phyloP scores from a whole-genome alignment of 2,329 filamentous ascomycete species.

The Daldinia eschscholtzii region DNA sequence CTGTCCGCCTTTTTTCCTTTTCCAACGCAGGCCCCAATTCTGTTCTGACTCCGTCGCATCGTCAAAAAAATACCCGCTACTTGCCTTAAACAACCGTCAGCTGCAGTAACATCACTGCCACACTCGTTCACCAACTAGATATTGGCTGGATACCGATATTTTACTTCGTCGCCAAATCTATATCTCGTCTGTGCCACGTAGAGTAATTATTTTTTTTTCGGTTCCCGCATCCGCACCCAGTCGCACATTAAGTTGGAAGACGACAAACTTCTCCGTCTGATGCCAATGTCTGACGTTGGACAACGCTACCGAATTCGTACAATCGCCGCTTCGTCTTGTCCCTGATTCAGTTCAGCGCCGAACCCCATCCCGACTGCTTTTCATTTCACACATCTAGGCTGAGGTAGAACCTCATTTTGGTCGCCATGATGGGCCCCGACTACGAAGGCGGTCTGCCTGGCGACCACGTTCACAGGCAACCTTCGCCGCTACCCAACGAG shows the following conservation, averaged over 20 bases:
- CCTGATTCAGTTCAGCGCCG: slow-evolving; percentile 39
- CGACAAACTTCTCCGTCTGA: slow-evolving; percentile 40
- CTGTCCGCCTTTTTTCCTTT: slow-evolving; percentile 22
- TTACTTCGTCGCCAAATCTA: slow-evolving; percentile 24
- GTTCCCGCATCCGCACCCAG: slow-evolving; percentile 42
- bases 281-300: slow-evolving; percentile 52
- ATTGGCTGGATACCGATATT: slow-evolving; percentile 30
- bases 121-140: slow-evolving; percentile 37
- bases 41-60: slow-evolving; percentile 40
- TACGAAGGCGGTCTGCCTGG: slow-evolving; percentile 53
- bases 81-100: slow-evolving; percentile 33
- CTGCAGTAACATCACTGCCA: slow-evolving; percentile 36
- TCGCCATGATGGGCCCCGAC: slow-evolving; percentile 53
- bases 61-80: slow-evolving; percentile 38
- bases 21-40: slow-evolving; percentile 37
- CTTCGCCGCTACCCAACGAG: slow-evolving; percentile 47
- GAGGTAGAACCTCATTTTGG: slow-evolving; percentile 46
- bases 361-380: slow-evolving; percentile 24
- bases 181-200: slow-evolving; percentile 29
- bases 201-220: slow-evolving; percentile 34
- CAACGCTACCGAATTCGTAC: slow-evolving; percentile 45
- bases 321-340: slow-evolving; percentile 43
- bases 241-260: slow-evolving; percentile 45
- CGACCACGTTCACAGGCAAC: slow-evolving; percentile 52
- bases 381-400: slow-evolving; percentile 27